Evolutionary conservation across 768 basidiomycete species (phyloP).

Genomic region (Lentinula sp.): DNA sequence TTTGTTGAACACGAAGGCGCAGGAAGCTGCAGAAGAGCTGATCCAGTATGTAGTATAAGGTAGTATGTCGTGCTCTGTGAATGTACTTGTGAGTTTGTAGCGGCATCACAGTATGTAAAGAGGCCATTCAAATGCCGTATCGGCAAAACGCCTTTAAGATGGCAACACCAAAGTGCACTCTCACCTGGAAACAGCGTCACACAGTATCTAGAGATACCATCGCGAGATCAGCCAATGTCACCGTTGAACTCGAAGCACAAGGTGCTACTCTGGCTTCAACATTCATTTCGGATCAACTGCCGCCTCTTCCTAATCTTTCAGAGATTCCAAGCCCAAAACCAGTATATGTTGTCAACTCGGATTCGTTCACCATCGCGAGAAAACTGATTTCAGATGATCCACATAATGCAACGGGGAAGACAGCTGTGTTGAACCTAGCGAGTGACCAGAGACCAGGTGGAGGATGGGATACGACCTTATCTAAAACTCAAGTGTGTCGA

Average conservation of each 20-base stretch:
- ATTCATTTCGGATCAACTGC: slow-evolving; percentile 22
- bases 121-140: no score
- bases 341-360: slow-evolving; percentile 26
- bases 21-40: no score
- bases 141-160: background rate
- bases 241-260: slow-evolving; percentile 17
- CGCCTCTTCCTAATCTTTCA: slow-evolving; percentile 13
- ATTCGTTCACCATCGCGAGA: slow-evolving; percentile 31
- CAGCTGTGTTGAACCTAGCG: slow-evolving; percentile 33
- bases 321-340: slow-evolving; percentile 11
- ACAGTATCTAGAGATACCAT: slow-evolving; percentile 14
- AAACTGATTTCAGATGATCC: slow-evolving; percentile 20
- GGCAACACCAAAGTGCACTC: background rate
- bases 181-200: background rate
- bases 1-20: no score
- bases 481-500: slow-evolving; percentile 24
- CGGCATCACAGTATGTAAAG: no score
- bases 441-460: slow-evolving; percentile 27
- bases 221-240: slow-evolving; percentile 18
- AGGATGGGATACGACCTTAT: slow-evolving; percentile 22
- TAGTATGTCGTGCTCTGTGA: no score
- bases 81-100: no score
- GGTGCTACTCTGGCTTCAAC: slow-evolving; percentile 24
- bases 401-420: slow-evolving; percentile 18
- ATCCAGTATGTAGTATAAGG: no score